Evolutionary conservation across 805 yeast genomes (phyloP).

Genomic region (Cyberlindnera bimundalis): DNA sequence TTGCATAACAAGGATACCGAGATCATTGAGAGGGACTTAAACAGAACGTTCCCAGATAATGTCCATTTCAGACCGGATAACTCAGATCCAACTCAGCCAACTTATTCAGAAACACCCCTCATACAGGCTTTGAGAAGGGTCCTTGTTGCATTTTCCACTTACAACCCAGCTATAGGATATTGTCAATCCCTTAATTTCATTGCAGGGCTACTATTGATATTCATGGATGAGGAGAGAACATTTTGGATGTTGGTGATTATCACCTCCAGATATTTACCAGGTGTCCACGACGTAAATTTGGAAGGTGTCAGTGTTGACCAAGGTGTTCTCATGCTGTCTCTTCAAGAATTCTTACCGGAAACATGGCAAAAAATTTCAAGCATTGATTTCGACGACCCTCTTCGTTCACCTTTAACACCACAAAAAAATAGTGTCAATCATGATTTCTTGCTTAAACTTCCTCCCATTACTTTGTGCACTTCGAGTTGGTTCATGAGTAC

Average conservation of each 20-base stretch:
- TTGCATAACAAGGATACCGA: slow-evolving; percentile 75
- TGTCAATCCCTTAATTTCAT: slow-evolving; percentile 93
- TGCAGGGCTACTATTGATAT: slow-evolving; percentile 79
- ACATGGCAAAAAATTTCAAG: slow-evolving; percentile 59
- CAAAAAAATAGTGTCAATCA: slow-evolving; percentile 22
- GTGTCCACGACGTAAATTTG: slow-evolving; percentile 82
- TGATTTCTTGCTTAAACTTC: slow-evolving; percentile 66
- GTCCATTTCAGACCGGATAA: slow-evolving; percentile 59
- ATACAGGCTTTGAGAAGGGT: slow-evolving; percentile 76
- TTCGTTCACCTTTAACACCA: slow-evolving; percentile 13
- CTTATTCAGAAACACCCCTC: slow-evolving; percentile 53
- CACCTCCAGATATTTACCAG: slow-evolving; percentile 82
- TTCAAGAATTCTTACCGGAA: slow-evolving; percentile 78
- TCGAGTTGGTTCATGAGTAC: slow-evolving; percentile 98
- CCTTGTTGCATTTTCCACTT: slow-evolving; percentile 75
- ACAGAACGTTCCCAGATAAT: slow-evolving; percentile 95
- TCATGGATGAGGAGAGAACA: slow-evolving; percentile 84
- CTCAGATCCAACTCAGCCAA: slow-evolving; percentile 3
- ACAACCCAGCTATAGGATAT: slow-evolving; percentile 88
- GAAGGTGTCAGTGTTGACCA: slow-evolving; percentile 96
- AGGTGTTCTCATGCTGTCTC: slow-evolving; percentile 86
- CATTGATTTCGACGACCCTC: slow-evolving; percentile 36
- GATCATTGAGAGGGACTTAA: slow-evolving; percentile 88
- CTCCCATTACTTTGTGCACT: slow-evolving; percentile 90
- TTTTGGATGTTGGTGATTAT: slow-evolving; percentile 96